Evolutionary conservation across 495 filamentous ascomycete genomes (phyloP), one percentile per base, ranked within the genome.

Genomic region (Pseudomonodictys pantanalensis): DNA sequence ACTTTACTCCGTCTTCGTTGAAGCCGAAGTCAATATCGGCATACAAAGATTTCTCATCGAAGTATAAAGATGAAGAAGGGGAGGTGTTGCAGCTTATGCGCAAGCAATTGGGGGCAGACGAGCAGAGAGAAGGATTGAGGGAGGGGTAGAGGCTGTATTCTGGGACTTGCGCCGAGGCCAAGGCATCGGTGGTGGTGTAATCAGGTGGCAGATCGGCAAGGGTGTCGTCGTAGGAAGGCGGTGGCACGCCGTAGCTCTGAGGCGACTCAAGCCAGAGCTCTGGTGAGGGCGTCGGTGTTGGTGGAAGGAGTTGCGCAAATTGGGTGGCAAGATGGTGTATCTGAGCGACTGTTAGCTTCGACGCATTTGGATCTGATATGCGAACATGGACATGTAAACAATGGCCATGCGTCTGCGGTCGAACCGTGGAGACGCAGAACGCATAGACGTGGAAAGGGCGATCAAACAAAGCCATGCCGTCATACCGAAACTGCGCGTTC

Each of bases 171-270:
- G 50, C 66, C n/a, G 49, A 43, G n/a, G 69, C 69, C 15, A 70
- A 55, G 12, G 62, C 58, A 30, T 68, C 64, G 22, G 71, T 73
- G 43, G 50, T 46, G 32, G 68, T 71, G 30, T 73, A 74, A 41
- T 74, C 72, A 1, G 69, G 71, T 15, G 69, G 70, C 12, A 63
- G 22, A 39, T 74, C 69, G 10, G 49, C 35, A 22, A 69, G 12
- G n/a, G 43, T 60, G 28, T 73, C 71, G 32, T 71, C 66, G 58
- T 71, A 72, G 30, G 65, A 30, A 23, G 67, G 69, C 10, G 69
- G 71, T 20, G 65, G 57, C 17, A 42, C 7, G 12, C 9, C 58
- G 39, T 58, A 22, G 17, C 33, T 39, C 11, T 46, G 52, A 20
- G 33, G 47, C 25, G 50, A 18, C 10, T 22, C 41, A 29, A 57